Percentiles rank a stretch among this genome's conserved stretches.
phyloP scores from a whole-genome alignment of 768 basidiomycete genomes.

The Amanita pseudoporphyria region DNA sequence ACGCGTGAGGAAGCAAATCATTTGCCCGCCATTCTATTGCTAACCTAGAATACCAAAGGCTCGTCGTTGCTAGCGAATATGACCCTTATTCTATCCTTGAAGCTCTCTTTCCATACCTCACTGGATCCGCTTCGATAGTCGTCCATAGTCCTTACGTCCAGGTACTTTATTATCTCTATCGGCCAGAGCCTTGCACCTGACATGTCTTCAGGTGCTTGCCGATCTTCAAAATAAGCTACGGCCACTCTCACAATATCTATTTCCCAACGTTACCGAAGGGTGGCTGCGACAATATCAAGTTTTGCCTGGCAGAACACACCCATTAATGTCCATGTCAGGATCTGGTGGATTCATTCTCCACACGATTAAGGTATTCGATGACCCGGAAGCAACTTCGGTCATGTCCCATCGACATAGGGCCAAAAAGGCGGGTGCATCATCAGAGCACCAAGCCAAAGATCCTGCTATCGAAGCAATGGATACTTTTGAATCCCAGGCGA shows the following conservation, averaged over 20 bases:
- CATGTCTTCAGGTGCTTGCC: conserved; percentile 48
- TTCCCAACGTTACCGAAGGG: conserved; percentile 72
- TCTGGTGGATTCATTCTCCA: conserved; percentile 85
- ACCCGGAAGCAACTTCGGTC: conserved; percentile 49
- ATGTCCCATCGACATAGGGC: conserved; percentile 35
- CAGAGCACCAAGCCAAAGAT: background rate
- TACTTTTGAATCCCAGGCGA: background rate
- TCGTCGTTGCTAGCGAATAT: conserved; percentile 77
- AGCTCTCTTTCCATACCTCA: conserved; percentile 63
- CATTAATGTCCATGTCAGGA: conserved; percentile 84
- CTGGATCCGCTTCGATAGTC: conserved; percentile 80
- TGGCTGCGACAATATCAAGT: conserved; percentile 91
- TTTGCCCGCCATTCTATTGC: background rate
- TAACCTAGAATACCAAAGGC: conserved; percentile 26
- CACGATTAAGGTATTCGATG: conserved; percentile 74
- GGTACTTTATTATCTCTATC: conserved; percentile 27
- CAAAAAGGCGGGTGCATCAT: conserved; percentile 20
- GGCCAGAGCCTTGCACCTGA: background rate
- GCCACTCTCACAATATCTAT: conserved; percentile 55
- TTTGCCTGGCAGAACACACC: conserved; percentile 94
- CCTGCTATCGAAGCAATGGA: background rate
- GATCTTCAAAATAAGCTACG: conserved; percentile 69
- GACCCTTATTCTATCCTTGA: conserved; percentile 78
- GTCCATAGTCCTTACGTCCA: conserved; percentile 79
- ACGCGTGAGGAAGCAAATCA: conserved; percentile 47